Evolutionary conservation across 192 early-diverging fungal genomes (phyloP).

Genomic region (Coemansia sp.): DNA sequence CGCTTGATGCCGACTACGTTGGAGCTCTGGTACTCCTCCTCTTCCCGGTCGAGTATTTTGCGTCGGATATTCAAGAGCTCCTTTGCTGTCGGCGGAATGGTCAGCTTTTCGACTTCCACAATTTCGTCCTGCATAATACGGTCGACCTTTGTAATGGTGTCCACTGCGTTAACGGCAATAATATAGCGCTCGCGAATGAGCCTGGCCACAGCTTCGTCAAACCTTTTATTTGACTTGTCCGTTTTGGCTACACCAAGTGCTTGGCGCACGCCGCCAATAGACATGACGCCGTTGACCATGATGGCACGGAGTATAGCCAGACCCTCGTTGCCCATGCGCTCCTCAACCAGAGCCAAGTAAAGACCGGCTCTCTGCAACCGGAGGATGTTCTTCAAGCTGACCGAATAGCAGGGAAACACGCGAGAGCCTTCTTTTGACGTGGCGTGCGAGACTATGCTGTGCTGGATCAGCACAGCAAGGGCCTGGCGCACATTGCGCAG

Average conservation of each 20-base stretch:
- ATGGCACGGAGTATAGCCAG: conserved; percentile 50
- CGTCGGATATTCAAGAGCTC: conserved; percentile 56
- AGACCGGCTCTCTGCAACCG: conserved; percentile 58
- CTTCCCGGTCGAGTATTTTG: conserved; percentile 46
- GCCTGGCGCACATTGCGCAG: conserved; percentile 63
- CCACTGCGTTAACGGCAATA: conserved; percentile 56
- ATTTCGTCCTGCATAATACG: conserved; percentile 62
- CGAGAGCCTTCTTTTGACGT: conserved; percentile 58
- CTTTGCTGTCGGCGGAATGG: conserved; percentile 60
- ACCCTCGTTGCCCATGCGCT: conserved; percentile 61
- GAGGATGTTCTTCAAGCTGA: conserved; percentile 57
- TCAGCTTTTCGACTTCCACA: conserved; percentile 55
- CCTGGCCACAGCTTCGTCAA: conserved; percentile 26
- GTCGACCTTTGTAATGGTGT: conserved; percentile 61
- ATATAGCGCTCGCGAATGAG: conserved; percentile 65
- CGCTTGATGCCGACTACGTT: conserved; percentile 56
- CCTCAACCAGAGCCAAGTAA: conserved; percentile 54
- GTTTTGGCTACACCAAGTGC: conserved; percentile 17
- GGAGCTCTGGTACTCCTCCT: conserved; percentile 48
- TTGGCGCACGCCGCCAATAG: conserved; percentile 25
- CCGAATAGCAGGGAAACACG: conserved; percentile 68
- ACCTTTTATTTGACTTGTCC: conserved; percentile 15
- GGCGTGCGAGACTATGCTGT: conserved; percentile 71
- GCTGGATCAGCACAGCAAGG: conserved; percentile 84
- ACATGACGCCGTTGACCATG: conserved; percentile 44